Conservation (phyloP, 371 early-diverging fungal species). For the Mucor velutinosus region DNA sequence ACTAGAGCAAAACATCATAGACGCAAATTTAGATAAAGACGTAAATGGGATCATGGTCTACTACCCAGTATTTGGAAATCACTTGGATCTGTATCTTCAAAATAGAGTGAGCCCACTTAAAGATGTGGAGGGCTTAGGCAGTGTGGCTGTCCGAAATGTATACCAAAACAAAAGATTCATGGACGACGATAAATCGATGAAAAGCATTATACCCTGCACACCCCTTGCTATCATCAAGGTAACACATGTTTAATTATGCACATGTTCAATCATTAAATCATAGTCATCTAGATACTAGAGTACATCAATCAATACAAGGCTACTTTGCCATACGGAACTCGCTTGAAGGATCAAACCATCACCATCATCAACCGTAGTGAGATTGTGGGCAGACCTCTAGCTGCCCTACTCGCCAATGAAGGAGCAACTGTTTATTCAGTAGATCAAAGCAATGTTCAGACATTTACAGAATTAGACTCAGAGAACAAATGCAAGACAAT, state of each 20-base stretch:
- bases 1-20: conserved; percentile 78
- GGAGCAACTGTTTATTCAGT: conserved; percentile 95
- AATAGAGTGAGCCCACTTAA: conserved; percentile 82
- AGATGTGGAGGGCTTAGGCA: conserved; percentile 96
- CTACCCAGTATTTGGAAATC: conserved; percentile 92
- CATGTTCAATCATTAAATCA: not conserved
- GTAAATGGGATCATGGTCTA: conserved; percentile 95
- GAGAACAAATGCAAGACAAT: conserved; percentile 24
- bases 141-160: conserved; percentile 88
- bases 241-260: not conserved
- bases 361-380: conserved; percentile 94
- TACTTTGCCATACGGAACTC: conserved; percentile 84
- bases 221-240: conserved; percentile 94
- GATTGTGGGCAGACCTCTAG: conserved; percentile 95
- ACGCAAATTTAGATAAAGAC: conserved; percentile 79
- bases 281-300: conserved; percentile 70
- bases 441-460: conserved; percentile 84
- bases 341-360: conserved; percentile 87
- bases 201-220: conserved; percentile 95
- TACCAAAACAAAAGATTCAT: conserved; percentile 92
- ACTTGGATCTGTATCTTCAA: conserved; percentile 88
- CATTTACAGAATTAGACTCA: conserved; percentile 70
- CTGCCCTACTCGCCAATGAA: conserved; percentile 95
- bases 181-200: conserved; percentile 76
- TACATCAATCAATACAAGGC: conserved; percentile 89